Evolutionary conservation across 2,329 filamentous ascomycete species (phyloP).

Genomic region (Emmonsiellopsis sp.): DNA sequence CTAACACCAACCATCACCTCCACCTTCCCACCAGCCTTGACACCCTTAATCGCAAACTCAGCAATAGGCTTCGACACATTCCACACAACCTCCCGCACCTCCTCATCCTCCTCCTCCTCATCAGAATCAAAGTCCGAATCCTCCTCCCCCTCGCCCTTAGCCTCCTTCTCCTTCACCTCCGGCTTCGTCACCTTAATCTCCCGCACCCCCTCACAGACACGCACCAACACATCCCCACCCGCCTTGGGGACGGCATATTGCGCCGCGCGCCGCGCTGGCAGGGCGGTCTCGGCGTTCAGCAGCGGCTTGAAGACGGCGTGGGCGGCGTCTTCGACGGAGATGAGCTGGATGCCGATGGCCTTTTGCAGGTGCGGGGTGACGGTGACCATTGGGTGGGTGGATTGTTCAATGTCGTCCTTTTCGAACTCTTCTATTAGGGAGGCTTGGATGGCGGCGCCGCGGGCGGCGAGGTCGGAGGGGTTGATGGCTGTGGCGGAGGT

Average conservation of each 20-base stretch:
- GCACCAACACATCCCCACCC: conserved; percentile 80
- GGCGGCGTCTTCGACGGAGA: conserved; percentile 33
- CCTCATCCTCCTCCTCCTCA: conserved; percentile 66
- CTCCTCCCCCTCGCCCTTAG: conserved; percentile 48
- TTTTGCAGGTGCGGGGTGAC: conserved; percentile 84
- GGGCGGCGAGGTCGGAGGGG: conserved; percentile 79
- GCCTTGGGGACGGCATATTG: conserved; percentile 67
- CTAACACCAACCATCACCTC: conserved; percentile 88
- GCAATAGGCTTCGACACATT: conserved; percentile 75
- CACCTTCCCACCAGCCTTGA: conserved; percentile 83
- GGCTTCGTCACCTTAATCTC: conserved; percentile 92
- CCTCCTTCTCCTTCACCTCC: conserved; percentile 57
- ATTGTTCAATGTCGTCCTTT: conserved; percentile 85
- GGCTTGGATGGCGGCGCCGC: conserved; percentile 91
- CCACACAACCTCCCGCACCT: conserved; percentile 84
- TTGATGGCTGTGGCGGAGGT: conserved; percentile 74
- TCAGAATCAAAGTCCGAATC: conserved; percentile 56
- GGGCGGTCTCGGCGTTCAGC: conserved; percentile 76
- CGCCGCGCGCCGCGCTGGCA: conserved; percentile 76
- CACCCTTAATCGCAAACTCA: conserved; percentile 71
- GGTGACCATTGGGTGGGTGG: conserved; percentile 88
- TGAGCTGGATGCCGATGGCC: conserved; percentile 75
- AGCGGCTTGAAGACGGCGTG: conserved; percentile 70
- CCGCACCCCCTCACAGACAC: conserved; percentile 76
- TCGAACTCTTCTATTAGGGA: conserved; percentile 93